Evolutionary conservation across 2,329 filamentous ascomycete genomes (phyloP), one percentile per base, ranked within the genome.

Genomic region (Ophiocordyceps camponoti-rufipedis): DNA sequence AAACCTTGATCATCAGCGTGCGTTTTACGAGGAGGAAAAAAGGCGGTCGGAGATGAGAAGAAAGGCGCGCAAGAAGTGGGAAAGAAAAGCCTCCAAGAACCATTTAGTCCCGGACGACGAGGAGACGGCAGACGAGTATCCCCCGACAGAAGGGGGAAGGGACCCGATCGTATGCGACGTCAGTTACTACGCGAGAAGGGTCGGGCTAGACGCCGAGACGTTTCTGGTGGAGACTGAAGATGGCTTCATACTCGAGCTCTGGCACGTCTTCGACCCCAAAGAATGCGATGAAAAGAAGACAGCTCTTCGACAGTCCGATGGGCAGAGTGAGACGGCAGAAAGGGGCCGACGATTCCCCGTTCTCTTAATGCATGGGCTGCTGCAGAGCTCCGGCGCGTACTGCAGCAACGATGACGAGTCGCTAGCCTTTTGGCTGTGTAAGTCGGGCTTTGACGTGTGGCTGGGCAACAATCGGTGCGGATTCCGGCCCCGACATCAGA

Each of bases 381-480:
- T 96, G 7, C 89, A 96, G 63, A 88, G 82, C 45, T 76, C 85
- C 0, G 88, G 89, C 4, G 84, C 88, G 0, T 95, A 86, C 58
- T 94, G 87, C 60, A 80, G 80, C 51, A 94, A 89, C 57, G 88
- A 94, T 55, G 87, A 94, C 50, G 78, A 86, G 52, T 89, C 83
- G 28, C 71, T 95, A 8, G 88, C 89, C 1, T 95, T 95, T 62
- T 94, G 82, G 65, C 77, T 96, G 8, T 87, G 84, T 61, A 94
- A 94, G 62, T 79, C 82, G 0, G 88, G 88, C 1, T 95, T 86
- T 61, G 89, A 96, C 59, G 85, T 96, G 38, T 96, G 88, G 88
- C 70, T 95, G 14, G 89, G 89, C 5, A 94, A 94, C 63, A 95
- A 94, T 57, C 75, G 89, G 18, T 94, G 87, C 56, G 88, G 88